Evolutionary conservation across 306 rosid species (phyloP).

Genomic region (Corylus avellana): DNA sequence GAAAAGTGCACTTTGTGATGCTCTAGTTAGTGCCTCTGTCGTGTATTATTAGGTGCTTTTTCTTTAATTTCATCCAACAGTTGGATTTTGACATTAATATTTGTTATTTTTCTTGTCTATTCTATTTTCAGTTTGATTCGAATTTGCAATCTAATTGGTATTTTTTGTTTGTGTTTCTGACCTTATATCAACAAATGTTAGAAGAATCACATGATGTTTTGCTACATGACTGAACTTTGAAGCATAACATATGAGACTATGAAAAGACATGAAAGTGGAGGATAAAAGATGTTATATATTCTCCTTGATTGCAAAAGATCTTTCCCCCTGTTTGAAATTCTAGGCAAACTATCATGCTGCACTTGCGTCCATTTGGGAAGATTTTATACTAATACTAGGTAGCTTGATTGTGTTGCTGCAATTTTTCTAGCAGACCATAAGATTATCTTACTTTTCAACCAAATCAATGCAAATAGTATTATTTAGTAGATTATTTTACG

Average conservation of each 20-base stretch:
- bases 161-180: neutral
- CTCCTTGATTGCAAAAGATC: neutral
- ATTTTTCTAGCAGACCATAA: neutral
- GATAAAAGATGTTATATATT: too few relatives aligned
- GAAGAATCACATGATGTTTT: neutral
- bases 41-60: conserved; percentile 25
- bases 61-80: conserved; percentile 32
- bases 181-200: neutral
- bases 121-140: conserved; percentile 21
- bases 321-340: neutral
- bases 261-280: neutral
- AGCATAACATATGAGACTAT: neutral
- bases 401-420: neutral
- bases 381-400: neutral
- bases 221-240: neutral
- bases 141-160: conserved; percentile 8
- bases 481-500: too few relatives aligned
- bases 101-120: conserved; percentile 24
- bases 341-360: neutral
- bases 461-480: neutral
- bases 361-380: neutral
- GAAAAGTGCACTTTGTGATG: conserved; percentile 44
- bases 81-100: conserved; percentile 6
- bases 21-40: conserved; percentile 29
- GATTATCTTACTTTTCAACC: neutral